phyloP scores from a whole-genome alignment of 805 yeast species.

The Saccharomycopsis microspora region DNA sequence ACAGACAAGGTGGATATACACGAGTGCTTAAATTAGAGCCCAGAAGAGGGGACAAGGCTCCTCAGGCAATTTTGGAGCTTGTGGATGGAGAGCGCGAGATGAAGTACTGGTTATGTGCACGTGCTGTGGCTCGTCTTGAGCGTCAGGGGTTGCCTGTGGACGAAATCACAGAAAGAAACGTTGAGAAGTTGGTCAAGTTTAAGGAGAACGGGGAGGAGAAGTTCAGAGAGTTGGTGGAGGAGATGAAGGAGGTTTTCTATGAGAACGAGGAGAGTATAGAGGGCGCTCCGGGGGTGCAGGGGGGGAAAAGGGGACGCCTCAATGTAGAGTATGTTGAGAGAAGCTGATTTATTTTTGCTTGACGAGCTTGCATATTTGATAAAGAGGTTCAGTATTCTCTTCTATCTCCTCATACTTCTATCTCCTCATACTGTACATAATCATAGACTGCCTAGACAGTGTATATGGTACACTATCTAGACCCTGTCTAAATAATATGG shows the following conservation, averaged over 20 bases:
- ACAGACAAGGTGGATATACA: conserved; percentile 73
- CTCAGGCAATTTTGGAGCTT: conserved; percentile 77
- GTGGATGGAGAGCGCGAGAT: conserved; percentile 66
- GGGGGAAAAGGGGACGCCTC: too few relatives aligned
- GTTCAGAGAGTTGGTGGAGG: conserved; percentile 54
- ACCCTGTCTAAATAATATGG: too few relatives aligned
- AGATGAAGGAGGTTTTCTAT: conserved; percentile 37
- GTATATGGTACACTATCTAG: too few relatives aligned
- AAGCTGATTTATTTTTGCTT: too few relatives aligned
- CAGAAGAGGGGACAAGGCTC: conserved; percentile 81
- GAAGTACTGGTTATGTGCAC: conserved; percentile 69
- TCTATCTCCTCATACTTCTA: too few relatives aligned
- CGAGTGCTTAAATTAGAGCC: conserved; percentile 78
- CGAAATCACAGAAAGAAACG: conserved; percentile 43
- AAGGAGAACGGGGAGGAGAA: conserved; percentile 39
- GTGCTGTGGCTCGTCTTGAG: conserved; percentile 72
- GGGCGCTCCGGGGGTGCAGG: too few relatives aligned
- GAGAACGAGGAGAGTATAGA: conserved; percentile 14
- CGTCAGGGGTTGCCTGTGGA: conserved; percentile 45
- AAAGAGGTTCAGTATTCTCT: too few relatives aligned
- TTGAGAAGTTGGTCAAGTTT: conserved; percentile 34
- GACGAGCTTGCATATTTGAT: too few relatives aligned
- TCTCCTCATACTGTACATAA: too few relatives aligned
- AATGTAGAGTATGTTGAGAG: too few relatives aligned
- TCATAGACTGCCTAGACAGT: too few relatives aligned